A percentile compares a stretch with the other conserved stretches of the same genome.
phyloP scores from a whole-genome alignment of 1,284 basidiomycete species.

The Leccinum subspadiceum region DNA sequence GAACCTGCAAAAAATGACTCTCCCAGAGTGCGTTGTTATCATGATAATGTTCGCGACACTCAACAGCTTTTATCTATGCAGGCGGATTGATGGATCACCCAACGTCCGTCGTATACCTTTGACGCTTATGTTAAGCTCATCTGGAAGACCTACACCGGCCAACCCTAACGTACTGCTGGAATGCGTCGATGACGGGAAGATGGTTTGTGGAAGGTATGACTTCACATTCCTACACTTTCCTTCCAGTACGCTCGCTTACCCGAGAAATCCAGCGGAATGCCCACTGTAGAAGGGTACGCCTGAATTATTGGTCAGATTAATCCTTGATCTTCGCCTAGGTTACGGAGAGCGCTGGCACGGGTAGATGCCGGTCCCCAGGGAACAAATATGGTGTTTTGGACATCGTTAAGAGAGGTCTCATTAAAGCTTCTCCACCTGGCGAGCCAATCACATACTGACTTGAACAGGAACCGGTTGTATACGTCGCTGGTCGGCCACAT shows the following conservation, averaged over 20 bases:
- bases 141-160: constrained; percentile 34
- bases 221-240: not conserved
- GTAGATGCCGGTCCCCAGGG: constrained; percentile 80
- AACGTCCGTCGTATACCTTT: constrained; percentile 86
- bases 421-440: not conserved
- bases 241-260: constrained; percentile 8
- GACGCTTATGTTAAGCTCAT: constrained; percentile 45
- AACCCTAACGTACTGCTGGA: constrained; percentile 37
- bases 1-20: constrained; percentile 91
- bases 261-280: constrained; percentile 69
- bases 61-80: constrained; percentile 31
- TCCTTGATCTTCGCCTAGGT: constrained; percentile 41
- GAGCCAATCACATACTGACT: constrained; percentile 7
- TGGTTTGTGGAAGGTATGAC: constrained; percentile 80
- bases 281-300: constrained; percentile 77
- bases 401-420: constrained; percentile 80
- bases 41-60: not conserved
- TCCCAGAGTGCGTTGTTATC: constrained; percentile 72
- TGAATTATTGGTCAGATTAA: not conserved
- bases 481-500: constrained; percentile 87
- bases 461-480: constrained; percentile 88
- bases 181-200: constrained; percentile 48
- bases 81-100: constrained; percentile 89
- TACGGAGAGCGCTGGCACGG: constrained; percentile 79
- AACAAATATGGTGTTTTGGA: constrained; percentile 80